Evolutionary conservation across 2,329 filamentous ascomycete genomes (phyloP), one percentile per base, ranked within the genome.

Genomic region (Aureobasidium vineae): DNA sequence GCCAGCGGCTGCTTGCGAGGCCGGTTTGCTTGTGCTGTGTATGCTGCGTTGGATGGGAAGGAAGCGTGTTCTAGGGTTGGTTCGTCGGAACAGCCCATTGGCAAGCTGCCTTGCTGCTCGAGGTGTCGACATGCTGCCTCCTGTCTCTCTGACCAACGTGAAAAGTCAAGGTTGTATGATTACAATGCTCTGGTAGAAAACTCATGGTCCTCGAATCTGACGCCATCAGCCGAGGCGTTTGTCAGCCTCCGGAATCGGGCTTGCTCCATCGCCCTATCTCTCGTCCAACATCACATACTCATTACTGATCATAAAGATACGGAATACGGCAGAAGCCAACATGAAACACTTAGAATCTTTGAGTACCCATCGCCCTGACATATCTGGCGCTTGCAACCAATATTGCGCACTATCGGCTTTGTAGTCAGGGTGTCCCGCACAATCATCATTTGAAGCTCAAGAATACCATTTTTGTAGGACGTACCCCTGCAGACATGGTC

Each of bases 1-100:
- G 15, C 68, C 67, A n/a, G 71, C 66, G n/a, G 70, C 72, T 64
- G 70, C 69, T 69, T 74, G 73, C 23, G 71, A 53, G 6, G 23
- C 19, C n/a, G 31, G 11, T 16, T 11, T 38, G 28, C 19, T 50
- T 15, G 36, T 56, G 26, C 38, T 47, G 26, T 67, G 68, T 63
- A 43, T 70, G 47, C 19, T 63, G 36, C 40, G 33, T 23, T 47
- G 68, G 11, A 63, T 15, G 26, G 70, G 64, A 7, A 66, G 40
- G 52, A 67, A 66, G 23, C 70, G 70, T 38, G 61, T 69, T 28
- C 70, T 67, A 53, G 71, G 71, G 49, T 71, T 71, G 16, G 71
- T 71, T 43, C 65, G 68, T 13, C 71, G 67, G 60, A 64, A 41
- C 5, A 67, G 43, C 16, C 66, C 66, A 53, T 67, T 67, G 59